Evolutionary conservation across 1,139 yeast genomes (phyloP).

Genomic region (Kodamaea alishanica): DNA sequence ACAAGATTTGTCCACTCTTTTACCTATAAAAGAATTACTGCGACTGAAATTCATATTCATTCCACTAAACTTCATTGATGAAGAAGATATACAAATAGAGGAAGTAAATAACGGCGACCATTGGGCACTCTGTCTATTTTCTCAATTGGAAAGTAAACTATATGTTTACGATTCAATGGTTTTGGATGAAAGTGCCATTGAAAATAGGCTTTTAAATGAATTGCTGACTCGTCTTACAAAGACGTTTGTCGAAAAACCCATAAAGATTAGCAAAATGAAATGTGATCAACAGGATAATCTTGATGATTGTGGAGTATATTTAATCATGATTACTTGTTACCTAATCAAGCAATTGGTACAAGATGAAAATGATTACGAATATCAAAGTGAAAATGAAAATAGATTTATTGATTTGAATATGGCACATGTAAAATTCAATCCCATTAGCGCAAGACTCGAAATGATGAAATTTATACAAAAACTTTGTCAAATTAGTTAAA

Average conservation of each 20-base stretch:
- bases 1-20: constrained; percentile 23
- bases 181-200: constrained; percentile 17
- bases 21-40: constrained; percentile 33
- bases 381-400: no score
- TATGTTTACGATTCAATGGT: constrained; percentile 43
- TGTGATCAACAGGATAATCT: constrained; percentile 45
- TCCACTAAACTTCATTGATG: constrained; percentile 41
- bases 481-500: constrained; percentile 10
- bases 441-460: constrained; percentile 26
- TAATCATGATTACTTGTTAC: constrained; percentile 39
- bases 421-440: constrained; percentile 24
- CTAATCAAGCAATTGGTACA: constrained; percentile 20
- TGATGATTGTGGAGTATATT: constrained; percentile 47
- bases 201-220: constrained; percentile 19
- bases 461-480: constrained; percentile 14
- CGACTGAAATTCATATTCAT: constrained; percentile 35
- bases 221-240: constrained; percentile 24
- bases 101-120: constrained; percentile 41
- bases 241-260: constrained; percentile 16
- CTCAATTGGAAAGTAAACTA: constrained; percentile 28
- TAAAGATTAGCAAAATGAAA: constrained; percentile 25
- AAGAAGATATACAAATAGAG: constrained; percentile 27
- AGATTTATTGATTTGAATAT: constrained; percentile 24
- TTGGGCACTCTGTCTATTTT: constrained; percentile 39
- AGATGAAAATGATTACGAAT: constrained; percentile 4